These are phyloP conservation scores for Hygrophoropsis aurantiaca DNA, from an alignment of 768 basidiomycete species.

Conservation along the genomic window DNA sequence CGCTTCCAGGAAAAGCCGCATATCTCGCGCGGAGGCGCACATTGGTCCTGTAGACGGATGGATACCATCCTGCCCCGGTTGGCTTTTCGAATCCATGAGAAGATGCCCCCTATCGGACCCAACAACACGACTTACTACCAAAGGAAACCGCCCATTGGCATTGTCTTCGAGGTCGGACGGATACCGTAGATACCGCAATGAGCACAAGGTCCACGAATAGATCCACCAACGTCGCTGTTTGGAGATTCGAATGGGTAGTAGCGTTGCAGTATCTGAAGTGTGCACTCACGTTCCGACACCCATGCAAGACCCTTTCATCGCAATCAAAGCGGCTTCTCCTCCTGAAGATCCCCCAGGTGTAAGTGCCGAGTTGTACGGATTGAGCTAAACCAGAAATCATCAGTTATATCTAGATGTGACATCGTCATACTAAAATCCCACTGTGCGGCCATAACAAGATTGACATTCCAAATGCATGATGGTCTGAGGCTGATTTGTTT, in stretches of 20 bases:
- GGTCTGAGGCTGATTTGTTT: slow-evolving; percentile 43
- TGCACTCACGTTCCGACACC: slow-evolving; percentile 40
- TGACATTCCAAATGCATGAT: slow-evolving; percentile 39
- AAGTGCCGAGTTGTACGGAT: slow-evolving; percentile 44
- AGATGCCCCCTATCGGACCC: slow-evolving; percentile 4
- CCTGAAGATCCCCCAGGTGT: slow-evolving; percentile 54
- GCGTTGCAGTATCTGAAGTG: slow-evolving; percentile 6
- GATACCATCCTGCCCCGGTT: slow-evolving; percentile 23
- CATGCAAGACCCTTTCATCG: slow-evolving; percentile 44
- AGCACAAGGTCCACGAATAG: slow-evolving; percentile 37
- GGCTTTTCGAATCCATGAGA: slow-evolving; percentile 11
- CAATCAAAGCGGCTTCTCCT: slow-evolving; percentile 49
- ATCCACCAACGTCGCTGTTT: slow-evolving; percentile 32
- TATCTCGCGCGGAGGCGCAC: slow-evolving; percentile 26
- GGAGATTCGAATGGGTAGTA: background rate
- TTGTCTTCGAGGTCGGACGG: slow-evolving; percentile 35
- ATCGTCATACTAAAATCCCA: no score
- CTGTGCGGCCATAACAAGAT: slow-evolving; percentile 33
- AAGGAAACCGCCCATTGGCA: slow-evolving; percentile 16
- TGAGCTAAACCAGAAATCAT: slow-evolving; percentile 24
- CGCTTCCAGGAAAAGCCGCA: slow-evolving; percentile 17
- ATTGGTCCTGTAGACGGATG: slow-evolving; percentile 19
- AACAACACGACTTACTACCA: slow-evolving; percentile 17
- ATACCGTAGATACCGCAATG: slow-evolving; percentile 41
- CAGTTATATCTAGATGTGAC: slow-evolving; percentile 16